Evolutionary conservation across 345 rosid genomes (phyloP), one percentile per base, ranked within the genome.

Genomic region (Noccaea caerulescens): DNA sequence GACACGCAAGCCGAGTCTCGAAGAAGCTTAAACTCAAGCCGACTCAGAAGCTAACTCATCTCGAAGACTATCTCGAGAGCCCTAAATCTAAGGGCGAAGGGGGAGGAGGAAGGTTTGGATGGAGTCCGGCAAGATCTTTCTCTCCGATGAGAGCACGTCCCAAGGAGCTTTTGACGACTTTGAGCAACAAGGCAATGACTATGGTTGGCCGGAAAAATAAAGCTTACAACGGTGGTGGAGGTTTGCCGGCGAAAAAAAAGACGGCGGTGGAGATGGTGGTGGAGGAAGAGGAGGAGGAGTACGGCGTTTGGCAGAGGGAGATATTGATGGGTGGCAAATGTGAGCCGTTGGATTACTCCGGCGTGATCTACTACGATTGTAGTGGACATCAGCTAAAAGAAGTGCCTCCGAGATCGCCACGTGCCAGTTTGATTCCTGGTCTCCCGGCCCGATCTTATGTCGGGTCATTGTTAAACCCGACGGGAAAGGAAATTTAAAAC

Each of bases 321-420:
- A 91, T 94, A 68, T 75, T 94, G 76, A 91, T 94, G 99, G 99
- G 99, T 30, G 96, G 85, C 32, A 88, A 88, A 56, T 94, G 99
- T 75, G 88, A 91, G 80, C 99, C 98, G 78, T 79, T 91, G 82
- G 82, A 87, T 79, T 80, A 88, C 71, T 84, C 99, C 1, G 99
- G 98, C n/a, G 97, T 79, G 33, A 91, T 94, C 20, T 89, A 88
- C 62, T 94, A 94, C 30, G 98, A 94, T 54, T 76, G 81, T 68
- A 32, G 51, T 12, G 98, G 99, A 57, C 86, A 79, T 51, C 86
- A 76, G 61, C 76, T 89, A 5, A 49, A 81, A 33, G 83, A 91
- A 76, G 42, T 83, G 61, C 98, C 99, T 45, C 58, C 67, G 0
- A 81, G 95, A 13, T 91, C 96, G 30, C 97, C 97, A 1, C 92